Evolutionary conservation across 2,329 filamentous ascomycete species (phyloP), one percentile per base, ranked within the genome.

Genomic region (Penicillium italicum): DNA sequence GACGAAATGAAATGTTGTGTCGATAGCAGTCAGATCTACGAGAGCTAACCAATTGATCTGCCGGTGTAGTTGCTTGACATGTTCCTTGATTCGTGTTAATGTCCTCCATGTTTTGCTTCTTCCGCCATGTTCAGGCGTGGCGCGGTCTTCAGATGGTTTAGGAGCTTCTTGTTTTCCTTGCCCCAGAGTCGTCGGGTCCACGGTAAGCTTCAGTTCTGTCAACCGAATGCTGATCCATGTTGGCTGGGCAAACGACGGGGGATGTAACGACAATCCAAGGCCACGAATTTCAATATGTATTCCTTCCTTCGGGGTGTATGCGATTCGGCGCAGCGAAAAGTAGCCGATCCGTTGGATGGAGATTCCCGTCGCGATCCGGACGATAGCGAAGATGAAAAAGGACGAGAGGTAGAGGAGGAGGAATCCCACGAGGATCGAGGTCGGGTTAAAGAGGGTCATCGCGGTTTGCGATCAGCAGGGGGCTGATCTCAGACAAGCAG

Each of bases 321-420:
- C 88, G 59, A 99, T 88, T 64, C 93, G 88, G 62, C 93, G 88
- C 63, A 99, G 81, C 34, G 94, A 96, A 64, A 95, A 86, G 73
- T 95, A 96, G 60, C 94, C 94, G 65, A 99, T 84, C 64, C 94
- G 86, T 76, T 99, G 95, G 62, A 99, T 96, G 6, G 94, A 99
- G 55, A 99, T 81, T 59, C 94, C 94, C 34, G 93, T 97, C 59
- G 93, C 80, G 66, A 97, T 92, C 64, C 94, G 91, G 61, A 99
- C 77, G 65, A 97, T 83, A 68, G 94, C 94, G 74, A 99, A 96
- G 57, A 97, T 74, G 58, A 99, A 87, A 71, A 99, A 99, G 59
- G 93, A 91, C 59, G 86, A 88, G 42, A 99, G 83, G 77, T 97
- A 99, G 59, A 90, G 79, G 62, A 97, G 82, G 66, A 97, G 85